Conservation (phyloP, 225 moss, liverwort and hornwort species). For the Marchantia polymorpha region DNA sequence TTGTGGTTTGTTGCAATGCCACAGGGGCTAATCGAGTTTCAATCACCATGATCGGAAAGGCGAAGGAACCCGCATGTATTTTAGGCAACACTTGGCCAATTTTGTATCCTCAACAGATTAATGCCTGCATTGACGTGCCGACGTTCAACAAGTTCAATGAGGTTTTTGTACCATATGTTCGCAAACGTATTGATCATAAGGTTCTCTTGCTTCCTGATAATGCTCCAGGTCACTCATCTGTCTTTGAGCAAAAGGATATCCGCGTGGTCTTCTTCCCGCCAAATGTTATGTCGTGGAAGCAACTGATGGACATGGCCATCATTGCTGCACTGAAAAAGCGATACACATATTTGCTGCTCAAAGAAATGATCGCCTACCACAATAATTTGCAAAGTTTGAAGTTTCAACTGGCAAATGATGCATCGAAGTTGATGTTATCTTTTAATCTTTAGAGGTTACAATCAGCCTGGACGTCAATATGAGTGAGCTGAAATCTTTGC, state of each 20-base stretch:
- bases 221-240: background rate
- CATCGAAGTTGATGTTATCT: too few relatives aligned
- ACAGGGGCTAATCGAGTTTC: background rate
- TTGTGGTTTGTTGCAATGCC: background rate
- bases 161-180: background rate
- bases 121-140: background rate
- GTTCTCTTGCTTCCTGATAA: background rate
- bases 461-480: too few relatives aligned
- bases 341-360: too few relatives aligned
- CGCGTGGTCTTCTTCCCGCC: background rate
- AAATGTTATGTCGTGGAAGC: background rate
- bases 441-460: too few relatives aligned
- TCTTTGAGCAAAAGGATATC: background rate
- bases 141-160: slow-evolving; percentile 1
- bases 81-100: too few relatives aligned
- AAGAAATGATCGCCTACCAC: too few relatives aligned
- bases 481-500: too few relatives aligned
- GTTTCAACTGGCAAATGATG: too few relatives aligned
- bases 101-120: too few relatives aligned
- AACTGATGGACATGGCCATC: too few relatives aligned
- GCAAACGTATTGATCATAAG: background rate
- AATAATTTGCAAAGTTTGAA: too few relatives aligned
- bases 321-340: too few relatives aligned
- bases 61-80: background rate
- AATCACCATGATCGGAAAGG: background rate